Evolutionary conservation across 306 rosid genomes (phyloP).

Genomic region (Lotus japonicus): DNA sequence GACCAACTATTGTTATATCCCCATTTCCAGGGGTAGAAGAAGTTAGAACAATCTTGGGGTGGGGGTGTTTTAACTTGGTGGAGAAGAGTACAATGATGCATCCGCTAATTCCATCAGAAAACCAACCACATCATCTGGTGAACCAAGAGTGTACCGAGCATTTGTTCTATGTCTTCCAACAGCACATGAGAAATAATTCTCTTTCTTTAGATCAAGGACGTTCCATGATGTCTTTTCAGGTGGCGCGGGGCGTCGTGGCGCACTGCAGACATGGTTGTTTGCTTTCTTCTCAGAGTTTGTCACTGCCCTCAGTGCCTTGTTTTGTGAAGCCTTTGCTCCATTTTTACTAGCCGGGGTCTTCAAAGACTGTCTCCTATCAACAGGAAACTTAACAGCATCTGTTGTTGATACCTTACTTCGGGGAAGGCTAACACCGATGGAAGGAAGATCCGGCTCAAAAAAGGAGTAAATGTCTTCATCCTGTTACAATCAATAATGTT

Average conservation of each 20-base stretch:
- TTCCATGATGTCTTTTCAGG: constrained; percentile 81
- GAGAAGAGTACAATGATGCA: not conserved
- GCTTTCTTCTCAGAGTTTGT: constrained; percentile 50
- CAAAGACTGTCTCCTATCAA: constrained; percentile 51
- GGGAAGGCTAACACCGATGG: constrained; percentile 25
- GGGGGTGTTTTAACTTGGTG: too few species aligned
- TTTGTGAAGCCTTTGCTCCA: constrained; percentile 50
- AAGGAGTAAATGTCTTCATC: constrained; percentile 84
- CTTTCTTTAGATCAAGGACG: constrained; percentile 82
- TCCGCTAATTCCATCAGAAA: constrained; percentile 58
- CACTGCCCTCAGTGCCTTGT: constrained; percentile 29
- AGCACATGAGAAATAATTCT: constrained; percentile 82
- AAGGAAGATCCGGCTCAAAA: constrained; percentile 89
- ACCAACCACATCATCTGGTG: constrained; percentile 52
- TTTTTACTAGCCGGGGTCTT: constrained; percentile 42
- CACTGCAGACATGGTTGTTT: constrained; percentile 43
- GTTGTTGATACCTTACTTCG: constrained; percentile 35
- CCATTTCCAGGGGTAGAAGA: not conserved
- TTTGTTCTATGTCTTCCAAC: constrained; percentile 69
- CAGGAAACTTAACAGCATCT: constrained; percentile 52
- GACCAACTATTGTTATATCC: not conserved
- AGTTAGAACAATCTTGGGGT: not conserved
- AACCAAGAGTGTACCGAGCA: constrained; percentile 68
- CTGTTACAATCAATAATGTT: constrained; percentile 31
- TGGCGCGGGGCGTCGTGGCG: constrained; percentile 27